Conservation (phyloP, 2,329 filamentous ascomycete genomes). For the Trichophyton verrucosum region DNA sequence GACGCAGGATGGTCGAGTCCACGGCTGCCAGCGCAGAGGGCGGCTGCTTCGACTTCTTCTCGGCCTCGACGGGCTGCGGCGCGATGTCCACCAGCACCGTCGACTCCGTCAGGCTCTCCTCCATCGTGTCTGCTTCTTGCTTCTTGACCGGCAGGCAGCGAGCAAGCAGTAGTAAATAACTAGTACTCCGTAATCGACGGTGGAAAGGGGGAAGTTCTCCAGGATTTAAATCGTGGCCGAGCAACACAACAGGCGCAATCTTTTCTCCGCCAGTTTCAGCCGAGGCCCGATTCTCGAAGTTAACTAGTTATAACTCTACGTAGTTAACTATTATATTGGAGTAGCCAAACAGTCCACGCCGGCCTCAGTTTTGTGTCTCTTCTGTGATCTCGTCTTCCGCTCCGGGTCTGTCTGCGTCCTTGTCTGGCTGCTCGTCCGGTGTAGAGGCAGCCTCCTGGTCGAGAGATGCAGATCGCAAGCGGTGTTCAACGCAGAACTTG, state of each 20-base stretch:
- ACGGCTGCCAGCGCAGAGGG: neutral
- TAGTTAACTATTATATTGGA: no score
- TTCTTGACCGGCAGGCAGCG: no score
- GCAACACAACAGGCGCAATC: neutral
- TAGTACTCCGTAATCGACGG: neutral
- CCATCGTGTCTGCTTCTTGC: neutral
- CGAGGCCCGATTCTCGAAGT: neutral
- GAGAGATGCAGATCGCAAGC: no score
- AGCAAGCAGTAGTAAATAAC: neutral
- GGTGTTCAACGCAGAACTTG: no score
- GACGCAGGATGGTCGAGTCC: constrained; percentile 5
- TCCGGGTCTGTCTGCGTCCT: neutral
- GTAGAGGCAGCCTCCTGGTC: no score
- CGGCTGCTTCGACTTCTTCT: neutral
- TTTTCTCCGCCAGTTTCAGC: neutral
- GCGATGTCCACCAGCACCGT: constrained; percentile 1
- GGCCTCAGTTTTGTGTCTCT: neutral
- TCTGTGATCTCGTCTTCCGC: neutral
- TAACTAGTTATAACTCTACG: no score
- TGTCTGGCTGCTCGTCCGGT: no score
- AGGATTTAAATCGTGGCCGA: neutral
- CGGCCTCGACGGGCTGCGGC: neutral
- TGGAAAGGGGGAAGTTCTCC: no score
- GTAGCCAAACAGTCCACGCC: neutral
- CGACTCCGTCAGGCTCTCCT: neutral